Conservation (phyloP, 192 early-diverging fungal species). For the Entomortierella chlamydospora region DNA sequence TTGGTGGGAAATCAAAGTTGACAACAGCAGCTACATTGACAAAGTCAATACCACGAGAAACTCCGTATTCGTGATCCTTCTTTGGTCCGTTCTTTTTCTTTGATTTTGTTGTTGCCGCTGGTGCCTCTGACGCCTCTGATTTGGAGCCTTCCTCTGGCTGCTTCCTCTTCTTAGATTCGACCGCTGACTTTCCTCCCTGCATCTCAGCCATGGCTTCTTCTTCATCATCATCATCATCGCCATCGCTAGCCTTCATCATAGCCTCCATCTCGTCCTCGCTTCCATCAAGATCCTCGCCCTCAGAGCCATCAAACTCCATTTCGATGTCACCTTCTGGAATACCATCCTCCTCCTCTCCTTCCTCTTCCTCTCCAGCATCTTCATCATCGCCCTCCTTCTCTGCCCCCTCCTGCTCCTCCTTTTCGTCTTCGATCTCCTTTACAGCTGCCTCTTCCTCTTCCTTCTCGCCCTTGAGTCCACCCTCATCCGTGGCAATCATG, state of each 20-base stretch:
- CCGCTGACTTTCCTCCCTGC: conserved; percentile 27
- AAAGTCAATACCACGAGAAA: conserved; percentile 97
- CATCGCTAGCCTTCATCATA: conserved; percentile 46
- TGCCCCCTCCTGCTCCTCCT: conserved; percentile 29
- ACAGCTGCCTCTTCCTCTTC: conserved; percentile 70
- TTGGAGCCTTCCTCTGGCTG: conserved; percentile 42
- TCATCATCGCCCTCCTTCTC: conserved; percentile 38
- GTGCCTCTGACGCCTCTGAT: conserved; percentile 29
- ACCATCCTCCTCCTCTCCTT: conserved; percentile 29
- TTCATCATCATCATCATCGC: conserved; percentile 48
- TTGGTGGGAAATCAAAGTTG: conserved; percentile 96
- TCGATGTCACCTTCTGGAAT: conserved; percentile 50
- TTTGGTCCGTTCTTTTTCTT: conserved; percentile 61
- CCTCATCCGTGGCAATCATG: conserved; percentile 96
- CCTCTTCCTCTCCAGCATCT: conserved; percentile 7
- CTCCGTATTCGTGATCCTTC: conserved; percentile 91
- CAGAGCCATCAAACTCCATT: conserved; percentile 54
- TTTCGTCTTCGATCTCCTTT: conserved; percentile 57
- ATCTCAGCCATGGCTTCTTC: conserved; percentile 29
- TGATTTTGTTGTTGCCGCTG: conserved; percentile 34
- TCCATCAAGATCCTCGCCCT: conserved; percentile 43
- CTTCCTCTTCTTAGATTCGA: conserved; percentile 42
- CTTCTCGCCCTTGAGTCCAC: conserved; percentile 73
- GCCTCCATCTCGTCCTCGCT: conserved; percentile 49
- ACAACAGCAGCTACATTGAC: conserved; percentile 91